Base-by-base conservation (phyloP, 371 early-diverging fungal genomes). In the Cokeromyces recurvatus region DNA sequence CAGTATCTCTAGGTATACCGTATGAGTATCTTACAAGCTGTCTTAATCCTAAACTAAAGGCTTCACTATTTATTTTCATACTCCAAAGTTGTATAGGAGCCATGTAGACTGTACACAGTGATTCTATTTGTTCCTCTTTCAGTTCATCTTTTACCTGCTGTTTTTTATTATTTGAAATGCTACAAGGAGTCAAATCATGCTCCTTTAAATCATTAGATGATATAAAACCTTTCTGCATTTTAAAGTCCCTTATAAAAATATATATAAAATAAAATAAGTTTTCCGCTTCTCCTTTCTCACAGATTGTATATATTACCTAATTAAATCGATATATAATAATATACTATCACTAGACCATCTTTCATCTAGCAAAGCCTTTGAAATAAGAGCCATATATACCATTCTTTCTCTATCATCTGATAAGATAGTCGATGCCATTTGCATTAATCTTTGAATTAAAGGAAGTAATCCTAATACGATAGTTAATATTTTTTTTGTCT, bases 381-480 rank as follows among this genome's bases (percentile, higher is more conserved):
- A 40, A 22, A 53, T 53, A 4, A 53, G 42, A 29, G 53, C 47
- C 10, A 42, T 35, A 27, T 31, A 53, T 20, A 25, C 32, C 40
- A 53, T 41, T 16, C 23, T 52, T 20, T 52, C 46, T 34, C 34
- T 32, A 32, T 40, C 36, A 8, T 27, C 35, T 5, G 41, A 35
- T 16, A 17, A 5, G 2, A 21, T 24, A 8, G 15, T 31, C 9
- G 14, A 14, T 2, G 20, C 23, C 25, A 25, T 19, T 1, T 31
- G 10, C 46, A 46, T 46, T 15, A 53, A 22, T 16, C 46, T 42
- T 36, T 31, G 47, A 12, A 53, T 37, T 4, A 53, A 21, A 5
- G 10, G 0, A 19, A 37, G 36, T 9, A 53, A 24, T 29, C 25
- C 47, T 53, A 41, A 10, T 34, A 34, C 6, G n/a, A 7, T 4